phyloP scores from a whole-genome alignment of 176 grass and related monocot species.

The Oryza australiensis region DNA sequence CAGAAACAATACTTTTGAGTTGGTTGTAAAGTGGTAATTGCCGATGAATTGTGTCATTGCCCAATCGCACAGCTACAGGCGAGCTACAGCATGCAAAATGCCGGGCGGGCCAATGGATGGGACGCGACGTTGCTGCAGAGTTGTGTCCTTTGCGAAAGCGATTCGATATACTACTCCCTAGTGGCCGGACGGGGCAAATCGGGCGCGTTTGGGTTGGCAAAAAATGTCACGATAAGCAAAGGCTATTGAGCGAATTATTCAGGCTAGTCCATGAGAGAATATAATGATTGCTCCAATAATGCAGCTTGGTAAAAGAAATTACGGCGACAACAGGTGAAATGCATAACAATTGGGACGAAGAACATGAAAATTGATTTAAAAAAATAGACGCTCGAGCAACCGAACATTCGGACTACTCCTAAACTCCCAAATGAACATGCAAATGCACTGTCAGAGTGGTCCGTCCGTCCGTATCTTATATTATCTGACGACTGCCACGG shows the following conservation, averaged over 20 bases:
- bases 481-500: not conserved
- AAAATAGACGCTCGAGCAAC: no score
- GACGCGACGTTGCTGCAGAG: not conserved
- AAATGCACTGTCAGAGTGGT: not conserved
- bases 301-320: not conserved
- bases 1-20: not conserved
- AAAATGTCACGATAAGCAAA: not conserved
- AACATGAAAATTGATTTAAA: no score
- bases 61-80: not conserved
- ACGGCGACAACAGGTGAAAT: not conserved
- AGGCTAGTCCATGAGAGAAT: not conserved
- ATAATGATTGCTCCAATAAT: not conserved
- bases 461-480: not conserved
- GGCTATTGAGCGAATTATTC: constrained; percentile 9
- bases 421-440: not conserved
- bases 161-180: not conserved
- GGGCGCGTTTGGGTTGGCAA: constrained; percentile 21
- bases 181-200: constrained; percentile 50
- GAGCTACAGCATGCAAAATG: not conserved
- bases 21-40: not conserved
- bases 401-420: not conserved
- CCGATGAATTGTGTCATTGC: not conserved
- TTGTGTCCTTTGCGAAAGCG: not conserved
- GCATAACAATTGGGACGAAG: no score
- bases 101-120: not conserved